These are phyloP conservation scores for Andalucia godoyi DNA, from an alignment of 78 protist species.

Conservation along the genomic window DNA sequence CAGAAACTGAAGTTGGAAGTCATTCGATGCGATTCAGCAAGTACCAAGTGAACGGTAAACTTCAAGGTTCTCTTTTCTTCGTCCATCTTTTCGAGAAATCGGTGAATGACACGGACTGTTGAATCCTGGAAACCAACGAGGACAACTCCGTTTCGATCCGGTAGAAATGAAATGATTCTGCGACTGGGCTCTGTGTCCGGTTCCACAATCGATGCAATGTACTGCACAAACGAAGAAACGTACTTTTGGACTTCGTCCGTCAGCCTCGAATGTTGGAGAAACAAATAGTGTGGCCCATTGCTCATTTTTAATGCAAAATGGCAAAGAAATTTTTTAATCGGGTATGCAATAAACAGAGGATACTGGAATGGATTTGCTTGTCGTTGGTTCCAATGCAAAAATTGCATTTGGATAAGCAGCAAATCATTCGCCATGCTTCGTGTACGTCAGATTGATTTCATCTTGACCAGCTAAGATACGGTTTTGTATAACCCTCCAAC, in stretches of 20 bases:
- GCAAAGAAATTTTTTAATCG: no score
- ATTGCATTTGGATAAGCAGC: no score
- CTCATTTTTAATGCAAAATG: no score
- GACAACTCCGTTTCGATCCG: constrained; percentile 1
- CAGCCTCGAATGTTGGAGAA: not conserved
- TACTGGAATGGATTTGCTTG: no score
- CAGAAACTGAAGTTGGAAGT: not conserved
- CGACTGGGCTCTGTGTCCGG: not conserved
- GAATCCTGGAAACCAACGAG: not conserved
- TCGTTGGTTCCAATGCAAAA: no score
- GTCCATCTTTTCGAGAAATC: not conserved
- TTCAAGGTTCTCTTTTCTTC: constrained; percentile 1
- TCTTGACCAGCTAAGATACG: no score
- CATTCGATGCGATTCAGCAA: constrained; percentile 1
- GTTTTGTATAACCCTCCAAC: no score
- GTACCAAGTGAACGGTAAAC: not conserved
- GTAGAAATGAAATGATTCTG: constrained; percentile 5
- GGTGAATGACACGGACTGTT: not conserved
- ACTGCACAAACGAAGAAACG: not conserved
- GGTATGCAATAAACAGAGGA: no score
- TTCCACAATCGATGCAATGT: not conserved
- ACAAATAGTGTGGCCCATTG: not conserved
- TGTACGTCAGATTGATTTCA: no score
- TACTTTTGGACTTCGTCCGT: not conserved
- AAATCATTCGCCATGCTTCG: no score